A percentile compares a stretch with the other conserved stretches of the same genome.
Conservation (phyloP, 345 rosid genomes). For the Triadica sebifera region DNA sequence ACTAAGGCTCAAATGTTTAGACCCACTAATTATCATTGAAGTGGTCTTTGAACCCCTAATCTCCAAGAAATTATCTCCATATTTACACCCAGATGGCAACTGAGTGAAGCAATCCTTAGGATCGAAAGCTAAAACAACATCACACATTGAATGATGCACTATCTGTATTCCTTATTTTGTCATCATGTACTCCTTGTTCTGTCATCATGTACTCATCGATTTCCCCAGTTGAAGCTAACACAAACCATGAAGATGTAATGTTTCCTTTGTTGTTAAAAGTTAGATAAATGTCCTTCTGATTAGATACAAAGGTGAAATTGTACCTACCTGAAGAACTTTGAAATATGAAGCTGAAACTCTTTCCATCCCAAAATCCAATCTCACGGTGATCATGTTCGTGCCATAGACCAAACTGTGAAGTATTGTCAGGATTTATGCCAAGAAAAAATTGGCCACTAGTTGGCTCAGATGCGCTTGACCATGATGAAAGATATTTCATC, state of each 20-base stretch:
- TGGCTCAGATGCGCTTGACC: background rate
- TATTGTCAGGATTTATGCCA: background rate
- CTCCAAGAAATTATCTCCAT: constrained; percentile 5
- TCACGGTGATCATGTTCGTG: background rate
- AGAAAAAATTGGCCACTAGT: background rate
- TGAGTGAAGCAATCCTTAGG: constrained; percentile 3
- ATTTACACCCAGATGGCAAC: background rate
- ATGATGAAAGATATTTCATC: background rate
- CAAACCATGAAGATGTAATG: constrained; percentile 12
- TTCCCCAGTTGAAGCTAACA: constrained; percentile 17
- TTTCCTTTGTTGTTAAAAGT: background rate
- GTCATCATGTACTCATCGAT: constrained; percentile 14
- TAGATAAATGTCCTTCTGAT: constrained; percentile 18
- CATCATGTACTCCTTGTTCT: constrained; percentile 12
- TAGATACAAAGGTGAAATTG: constrained; percentile 10
- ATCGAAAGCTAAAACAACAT: background rate
- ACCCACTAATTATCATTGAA: background rate
- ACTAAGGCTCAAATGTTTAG: constrained; percentile 6
- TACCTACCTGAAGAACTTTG: constrained; percentile 12
- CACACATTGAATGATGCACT: constrained; percentile 6
- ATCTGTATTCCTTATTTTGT: background rate
- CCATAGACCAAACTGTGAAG: background rate
- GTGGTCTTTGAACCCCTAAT: constrained; percentile 1
- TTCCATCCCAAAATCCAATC: constrained; percentile 21
- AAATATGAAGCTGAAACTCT: constrained; percentile 1